Evolutionary conservation across 495 filamentous ascomycete species (phyloP).

Genomic region (Daldinia caldariorum): DNA sequence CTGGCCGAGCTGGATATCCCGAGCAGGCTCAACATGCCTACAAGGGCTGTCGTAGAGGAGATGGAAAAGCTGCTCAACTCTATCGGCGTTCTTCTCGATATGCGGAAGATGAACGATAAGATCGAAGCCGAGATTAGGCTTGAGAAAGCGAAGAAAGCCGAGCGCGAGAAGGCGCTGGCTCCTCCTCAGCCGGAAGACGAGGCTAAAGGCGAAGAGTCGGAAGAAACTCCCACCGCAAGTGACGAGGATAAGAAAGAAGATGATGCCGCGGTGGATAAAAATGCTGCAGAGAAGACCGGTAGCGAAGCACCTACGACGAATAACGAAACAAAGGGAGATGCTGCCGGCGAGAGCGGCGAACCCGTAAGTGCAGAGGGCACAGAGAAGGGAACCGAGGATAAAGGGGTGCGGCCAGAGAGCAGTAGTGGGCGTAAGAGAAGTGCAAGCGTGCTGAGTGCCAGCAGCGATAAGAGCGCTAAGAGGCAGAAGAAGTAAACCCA

Average conservation of each 20-base stretch:
- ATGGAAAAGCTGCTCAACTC: constrained; percentile 82
- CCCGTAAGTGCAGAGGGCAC: constrained; percentile 2
- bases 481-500: constrained; percentile 69
- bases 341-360: constrained; percentile 27
- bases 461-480: constrained; percentile 76
- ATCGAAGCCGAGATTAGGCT: constrained; percentile 83
- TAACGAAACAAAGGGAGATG: constrained; percentile 28
- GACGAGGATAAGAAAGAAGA: constrained; percentile 32
- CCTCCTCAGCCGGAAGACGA: constrained; percentile 30
- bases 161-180: constrained; percentile 61
- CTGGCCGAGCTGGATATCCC: constrained; percentile 84
- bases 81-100: constrained; percentile 80
- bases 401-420: constrained; percentile 44
- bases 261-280: not conserved
- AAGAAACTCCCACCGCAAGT: constrained; percentile 13
- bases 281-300: not conserved
- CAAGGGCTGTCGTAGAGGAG: constrained; percentile 76
- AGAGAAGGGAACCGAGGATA: constrained; percentile 38
- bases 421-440: constrained; percentile 70
- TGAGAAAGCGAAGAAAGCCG: constrained; percentile 70
- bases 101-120: constrained; percentile 85
- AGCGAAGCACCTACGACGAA: not conserved
- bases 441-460: constrained; percentile 75
- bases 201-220: constrained; percentile 27
- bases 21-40: constrained; percentile 83